A percentile compares a stretch with the other conserved stretches of the same genome.
Conservation (phyloP, 2,329 filamentous ascomycete genomes). For the Fusarium anthophilum region DNA sequence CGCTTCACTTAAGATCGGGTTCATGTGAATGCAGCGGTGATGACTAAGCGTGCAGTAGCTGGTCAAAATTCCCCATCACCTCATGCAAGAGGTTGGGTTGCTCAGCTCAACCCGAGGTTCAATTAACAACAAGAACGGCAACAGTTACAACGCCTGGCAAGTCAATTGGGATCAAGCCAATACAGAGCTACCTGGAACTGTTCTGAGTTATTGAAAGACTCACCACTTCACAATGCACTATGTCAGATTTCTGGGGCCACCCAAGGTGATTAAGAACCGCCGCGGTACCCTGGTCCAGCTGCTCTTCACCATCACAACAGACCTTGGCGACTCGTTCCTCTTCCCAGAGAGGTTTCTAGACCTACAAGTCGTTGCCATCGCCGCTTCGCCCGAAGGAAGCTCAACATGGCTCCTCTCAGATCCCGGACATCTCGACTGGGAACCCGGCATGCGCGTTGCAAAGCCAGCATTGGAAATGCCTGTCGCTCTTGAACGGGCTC, state of each 20-base stretch:
- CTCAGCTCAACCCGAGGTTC: background rate
- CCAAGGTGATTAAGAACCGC: constrained; percentile 47
- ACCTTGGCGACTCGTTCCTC: constrained; percentile 66
- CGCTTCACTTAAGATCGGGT: background rate
- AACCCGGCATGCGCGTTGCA: constrained; percentile 52
- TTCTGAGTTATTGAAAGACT: background rate
- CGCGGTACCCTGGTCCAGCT: constrained; percentile 50
- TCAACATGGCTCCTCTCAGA: constrained; percentile 40
- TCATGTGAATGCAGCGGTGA: constrained; percentile 13
- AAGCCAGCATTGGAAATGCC: constrained; percentile 48
- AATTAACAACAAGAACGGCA: background rate
- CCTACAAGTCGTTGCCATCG: constrained; percentile 50
- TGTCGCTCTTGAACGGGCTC: constrained; percentile 37
- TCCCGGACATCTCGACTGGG: constrained; percentile 44
- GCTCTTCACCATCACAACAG: constrained; percentile 65
- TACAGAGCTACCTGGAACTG: background rate
- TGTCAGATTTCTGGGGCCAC: constrained; percentile 62
- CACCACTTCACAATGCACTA: constrained; percentile 60
- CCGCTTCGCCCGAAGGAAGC: constrained; percentile 27
- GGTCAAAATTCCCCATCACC: constrained; percentile 19
- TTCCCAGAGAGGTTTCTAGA: constrained; percentile 55
- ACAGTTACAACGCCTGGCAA: background rate
- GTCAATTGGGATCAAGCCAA: background rate
- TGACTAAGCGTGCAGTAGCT: constrained; percentile 25
- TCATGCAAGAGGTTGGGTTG: constrained; percentile 16